Evolutionary conservation across 2,329 filamentous ascomycete genomes (phyloP), one percentile per base, ranked within the genome.

Genomic region (Colletotrichum spinosum): DNA sequence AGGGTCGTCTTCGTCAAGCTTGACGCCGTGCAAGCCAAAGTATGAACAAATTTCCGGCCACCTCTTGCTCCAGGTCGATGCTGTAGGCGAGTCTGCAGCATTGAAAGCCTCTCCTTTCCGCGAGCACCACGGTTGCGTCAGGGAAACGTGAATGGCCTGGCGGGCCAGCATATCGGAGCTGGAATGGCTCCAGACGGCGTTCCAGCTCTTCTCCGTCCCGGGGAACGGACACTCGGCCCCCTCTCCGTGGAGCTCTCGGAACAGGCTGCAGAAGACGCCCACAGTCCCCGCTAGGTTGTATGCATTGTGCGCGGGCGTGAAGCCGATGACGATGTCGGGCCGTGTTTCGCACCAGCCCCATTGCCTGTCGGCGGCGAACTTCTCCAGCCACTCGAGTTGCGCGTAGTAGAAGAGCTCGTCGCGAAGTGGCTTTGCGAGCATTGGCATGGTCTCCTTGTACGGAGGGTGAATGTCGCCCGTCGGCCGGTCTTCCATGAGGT

Each of bases 241-340:
- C 39, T 73, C 72, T n/a, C 78, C 78, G 55, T 80, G 71, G 12
- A 80, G 69, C 37, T 75, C 71, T 25, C 72, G 71, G 57, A 73
- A 78, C 6, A 80, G 59, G 10, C 74, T 73, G 2, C 80, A 72
- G 63, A 78, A 81, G 15, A 61, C 39, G 17, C 59, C 59, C 15
- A 61, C 25, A 8, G 17, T 15, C n/a, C 39, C 37, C 13, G 34
- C 59, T 10, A 61, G 42, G 38, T 76, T 78, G 68, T 79, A 79
- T 46, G 76, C 76, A 57, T 80, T 81, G 73, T 65, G 73, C 60
- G 79, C 79, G 13, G 79, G 79, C 5, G 80, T 76, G 64, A 80
- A 81, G 6, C 78, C 78, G 44, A 81, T 75, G 65, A 80, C 78
- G 60, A 79, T 77, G 68, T 80, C 79, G 1, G 78, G 79, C 10